Conservation (phyloP, 108 stramenopile species). For the Cylindrotheca fusiformis region DNA sequence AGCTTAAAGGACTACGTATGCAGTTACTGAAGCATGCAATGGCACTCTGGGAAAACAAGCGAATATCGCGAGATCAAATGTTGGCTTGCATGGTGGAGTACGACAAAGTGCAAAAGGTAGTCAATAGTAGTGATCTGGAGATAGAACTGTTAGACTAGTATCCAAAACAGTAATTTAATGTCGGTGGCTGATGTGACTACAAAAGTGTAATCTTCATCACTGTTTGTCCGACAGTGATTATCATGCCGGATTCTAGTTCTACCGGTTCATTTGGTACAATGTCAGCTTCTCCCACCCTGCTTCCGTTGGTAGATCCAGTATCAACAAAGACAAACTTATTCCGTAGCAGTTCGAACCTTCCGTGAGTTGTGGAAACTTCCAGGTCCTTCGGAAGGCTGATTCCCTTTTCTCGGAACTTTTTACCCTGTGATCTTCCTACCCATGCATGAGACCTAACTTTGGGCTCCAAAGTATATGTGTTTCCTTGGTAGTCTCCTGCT, state of each 20-base stretch:
- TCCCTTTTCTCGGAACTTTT: conserved; percentile 71
- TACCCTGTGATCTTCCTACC: conserved; percentile 73
- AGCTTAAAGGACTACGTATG: too few relatives aligned
- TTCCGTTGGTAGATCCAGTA: conserved; percentile 84
- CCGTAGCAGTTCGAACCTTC: conserved; percentile 44
- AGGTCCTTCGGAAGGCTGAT: conserved; percentile 66
- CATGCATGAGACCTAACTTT: conserved; percentile 36
- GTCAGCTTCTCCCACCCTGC: conserved; percentile 23
- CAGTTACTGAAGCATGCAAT: too few relatives aligned
- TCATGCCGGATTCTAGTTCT: conserved; percentile 43
- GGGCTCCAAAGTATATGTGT: conserved; percentile 43
- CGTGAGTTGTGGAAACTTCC: conserved; percentile 85
- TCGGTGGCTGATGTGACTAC: background rate
- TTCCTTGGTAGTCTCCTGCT: conserved; percentile 48
- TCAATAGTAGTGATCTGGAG: too few relatives aligned
- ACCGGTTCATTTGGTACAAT: conserved; percentile 42
- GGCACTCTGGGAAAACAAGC: too few relatives aligned
- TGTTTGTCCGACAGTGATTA: conserved; percentile 47
- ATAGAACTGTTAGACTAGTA: too few relatives aligned
- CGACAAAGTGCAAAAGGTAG: too few relatives aligned
- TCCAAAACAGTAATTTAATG: too few relatives aligned
- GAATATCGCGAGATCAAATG: too few relatives aligned
- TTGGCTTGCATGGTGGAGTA: too few relatives aligned
- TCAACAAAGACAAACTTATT: conserved; percentile 65
- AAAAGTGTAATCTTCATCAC: conserved; percentile 27